Conservation (phyloP, 1,284 basidiomycete genomes). For the Cryptococcus depauperatus region DNA sequence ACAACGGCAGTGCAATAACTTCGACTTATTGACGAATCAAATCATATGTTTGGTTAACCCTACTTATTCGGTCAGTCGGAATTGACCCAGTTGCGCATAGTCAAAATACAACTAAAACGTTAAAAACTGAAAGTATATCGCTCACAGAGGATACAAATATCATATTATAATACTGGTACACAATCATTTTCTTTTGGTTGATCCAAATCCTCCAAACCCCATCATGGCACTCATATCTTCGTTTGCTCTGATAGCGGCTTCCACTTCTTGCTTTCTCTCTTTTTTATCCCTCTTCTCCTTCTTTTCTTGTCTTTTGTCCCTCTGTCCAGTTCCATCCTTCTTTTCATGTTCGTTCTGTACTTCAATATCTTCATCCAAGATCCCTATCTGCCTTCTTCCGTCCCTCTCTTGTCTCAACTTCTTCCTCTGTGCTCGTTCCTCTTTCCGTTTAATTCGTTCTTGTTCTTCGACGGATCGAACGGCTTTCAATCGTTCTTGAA, state of each 20-base stretch:
- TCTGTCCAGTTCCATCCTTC: slow-evolving; percentile 6
- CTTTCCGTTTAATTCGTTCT: slow-evolving; percentile 53
- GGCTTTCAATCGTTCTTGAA: slow-evolving; percentile 75
- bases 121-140: too few species aligned
- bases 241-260: slow-evolving; percentile 50
- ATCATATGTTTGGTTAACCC: too few species aligned
- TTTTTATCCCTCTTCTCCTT: slow-evolving; percentile 11
- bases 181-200: slow-evolving; percentile 59
- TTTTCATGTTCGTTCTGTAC: slow-evolving; percentile 4
- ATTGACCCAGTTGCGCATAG: too few species aligned
- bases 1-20: too few species aligned
- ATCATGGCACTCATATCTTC: slow-evolving; percentile 81
- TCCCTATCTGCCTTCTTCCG: slow-evolving; percentile 20
- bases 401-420: slow-evolving; percentile 30
- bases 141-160: too few species aligned
- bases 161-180: too few species aligned
- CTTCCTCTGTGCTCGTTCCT: slow-evolving; percentile 48
- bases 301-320: slow-evolving; percentile 2
- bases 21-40: too few species aligned
- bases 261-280: slow-evolving; percentile 49
- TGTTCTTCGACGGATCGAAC: slow-evolving; percentile 56
- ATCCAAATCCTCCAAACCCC: slow-evolving; percentile 80
- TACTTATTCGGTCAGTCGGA: too few species aligned
- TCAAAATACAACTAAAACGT: too few species aligned
- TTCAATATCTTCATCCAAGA: slow-evolving; percentile 12